Evolutionary conservation across 768 basidiomycete genomes (phyloP).

Genomic region (Trametes sanguinea): DNA sequence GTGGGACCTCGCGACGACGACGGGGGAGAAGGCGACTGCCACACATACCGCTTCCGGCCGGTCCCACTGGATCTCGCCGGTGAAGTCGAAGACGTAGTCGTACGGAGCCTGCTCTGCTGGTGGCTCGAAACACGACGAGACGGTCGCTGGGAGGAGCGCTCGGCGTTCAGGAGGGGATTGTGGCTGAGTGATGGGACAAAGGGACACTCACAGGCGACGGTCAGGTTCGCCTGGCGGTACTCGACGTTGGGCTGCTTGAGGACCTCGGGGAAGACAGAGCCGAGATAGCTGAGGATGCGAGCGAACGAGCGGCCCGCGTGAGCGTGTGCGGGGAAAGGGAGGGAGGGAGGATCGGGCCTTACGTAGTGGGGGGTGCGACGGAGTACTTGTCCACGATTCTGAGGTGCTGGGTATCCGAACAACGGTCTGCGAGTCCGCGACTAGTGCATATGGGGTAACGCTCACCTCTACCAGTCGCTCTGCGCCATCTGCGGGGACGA

Average conservation of each 20-base stretch:
- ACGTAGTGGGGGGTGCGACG: constrained; percentile 75
- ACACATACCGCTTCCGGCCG: constrained; percentile 68
- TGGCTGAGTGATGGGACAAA: neutral
- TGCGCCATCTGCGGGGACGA: constrained; percentile 63
- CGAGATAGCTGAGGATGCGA: constrained; percentile 61
- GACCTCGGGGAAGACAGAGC: constrained; percentile 69
- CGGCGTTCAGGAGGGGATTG: constrained; percentile 18
- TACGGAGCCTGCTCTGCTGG: constrained; percentile 69
- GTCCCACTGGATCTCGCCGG: constrained; percentile 77
- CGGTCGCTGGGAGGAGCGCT: constrained; percentile 50
- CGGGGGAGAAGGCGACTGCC: neutral
- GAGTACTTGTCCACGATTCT: constrained; percentile 77
- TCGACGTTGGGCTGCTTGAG: constrained; percentile 71
- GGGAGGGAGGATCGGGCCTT: constrained; percentile 30
- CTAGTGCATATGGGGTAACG: neutral
- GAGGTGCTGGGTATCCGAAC: constrained; percentile 49
- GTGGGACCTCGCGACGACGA: neutral
- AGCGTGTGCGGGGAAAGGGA: constrained; percentile 25
- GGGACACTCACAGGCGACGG: constrained; percentile 57
- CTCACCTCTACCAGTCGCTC: constrained; percentile 73
- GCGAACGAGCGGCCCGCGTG: constrained; percentile 4
- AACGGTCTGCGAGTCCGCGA: constrained; percentile 18
- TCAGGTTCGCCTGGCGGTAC: constrained; percentile 82
- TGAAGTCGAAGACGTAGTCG: constrained; percentile 82
- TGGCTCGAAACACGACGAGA: constrained; percentile 70